These are phyloP conservation scores for Chrysopogon serrulatus DNA, from an alignment of 176 grass and related monocot species.

Conservation along the genomic window DNA sequence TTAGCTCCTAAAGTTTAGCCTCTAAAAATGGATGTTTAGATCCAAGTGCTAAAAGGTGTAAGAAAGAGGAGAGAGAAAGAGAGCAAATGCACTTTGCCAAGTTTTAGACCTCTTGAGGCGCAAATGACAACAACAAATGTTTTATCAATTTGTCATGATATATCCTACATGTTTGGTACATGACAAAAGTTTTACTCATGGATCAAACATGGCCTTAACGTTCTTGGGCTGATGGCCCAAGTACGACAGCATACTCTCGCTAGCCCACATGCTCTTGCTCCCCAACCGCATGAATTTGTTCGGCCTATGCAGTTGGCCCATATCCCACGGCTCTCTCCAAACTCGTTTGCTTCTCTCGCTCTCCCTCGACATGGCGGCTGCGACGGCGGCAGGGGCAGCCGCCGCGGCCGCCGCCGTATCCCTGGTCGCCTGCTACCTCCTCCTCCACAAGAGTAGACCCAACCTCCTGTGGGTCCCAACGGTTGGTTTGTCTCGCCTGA, in stretches of 20 bases:
- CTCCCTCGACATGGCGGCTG: conserved; percentile 49
- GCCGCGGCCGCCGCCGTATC: conserved; percentile 58
- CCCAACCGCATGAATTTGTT: background rate
- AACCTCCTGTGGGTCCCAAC: conserved; percentile 7
- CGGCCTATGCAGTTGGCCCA: background rate
- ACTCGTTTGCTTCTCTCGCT: background rate
- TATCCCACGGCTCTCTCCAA: background rate
- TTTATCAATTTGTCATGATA: no score
- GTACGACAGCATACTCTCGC: background rate
- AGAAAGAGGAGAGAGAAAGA: no score
- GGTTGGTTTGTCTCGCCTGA: background rate
- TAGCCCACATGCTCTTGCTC: background rate
- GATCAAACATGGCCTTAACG: background rate
- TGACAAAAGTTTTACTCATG: no score
- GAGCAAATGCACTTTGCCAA: no score
- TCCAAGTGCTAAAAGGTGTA: no score
- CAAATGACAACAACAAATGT: no score
- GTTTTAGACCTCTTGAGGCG: no score
- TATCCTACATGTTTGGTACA: no score
- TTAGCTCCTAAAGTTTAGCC: no score
- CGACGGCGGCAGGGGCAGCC: conserved; percentile 32
- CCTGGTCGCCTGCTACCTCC: conserved; percentile 47
- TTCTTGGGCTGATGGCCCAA: background rate
- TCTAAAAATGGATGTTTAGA: no score
- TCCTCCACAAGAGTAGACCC: conserved; percentile 9